A percentile compares a stretch with the other conserved stretches of the same genome.
Conservation (phyloP, 495 filamentous ascomycete genomes). For the Pseudotulostoma volvatum region DNA sequence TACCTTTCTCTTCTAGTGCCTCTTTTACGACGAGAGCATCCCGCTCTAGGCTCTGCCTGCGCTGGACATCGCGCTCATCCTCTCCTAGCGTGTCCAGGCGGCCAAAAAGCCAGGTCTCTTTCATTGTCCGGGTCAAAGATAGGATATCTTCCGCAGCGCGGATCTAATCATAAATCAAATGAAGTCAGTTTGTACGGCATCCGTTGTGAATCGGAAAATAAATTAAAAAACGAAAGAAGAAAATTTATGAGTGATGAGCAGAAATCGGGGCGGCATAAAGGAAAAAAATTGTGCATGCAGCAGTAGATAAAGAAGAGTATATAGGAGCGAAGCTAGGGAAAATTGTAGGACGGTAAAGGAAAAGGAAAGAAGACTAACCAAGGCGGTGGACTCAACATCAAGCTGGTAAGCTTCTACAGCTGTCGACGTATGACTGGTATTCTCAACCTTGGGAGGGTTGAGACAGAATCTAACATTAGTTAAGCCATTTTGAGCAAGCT, state of each 20-base stretch:
- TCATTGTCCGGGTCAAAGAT: constrained; percentile 43
- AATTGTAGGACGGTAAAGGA: background rate
- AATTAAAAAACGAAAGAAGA: too few species aligned
- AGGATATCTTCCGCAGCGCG: constrained; percentile 51
- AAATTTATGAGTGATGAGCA: too few species aligned
- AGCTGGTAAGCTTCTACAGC: constrained; percentile 46
- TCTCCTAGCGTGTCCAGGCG: constrained; percentile 47
- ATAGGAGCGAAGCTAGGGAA: too few species aligned
- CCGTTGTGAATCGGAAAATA: background rate
- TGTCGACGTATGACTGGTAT: constrained; percentile 24
- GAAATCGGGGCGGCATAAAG: too few species aligned
- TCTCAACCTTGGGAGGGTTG: constrained; percentile 18
- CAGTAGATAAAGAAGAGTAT: too few species aligned
- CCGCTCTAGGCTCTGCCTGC: constrained; percentile 32
- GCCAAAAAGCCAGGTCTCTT: constrained; percentile 63
- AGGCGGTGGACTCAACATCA: constrained; percentile 43
- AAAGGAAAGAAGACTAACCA: constrained; percentile 30
- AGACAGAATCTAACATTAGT: background rate
- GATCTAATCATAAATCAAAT: constrained; percentile 24
- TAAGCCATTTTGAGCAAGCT: too few species aligned
- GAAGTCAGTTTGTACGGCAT: background rate
- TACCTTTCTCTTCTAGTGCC: constrained; percentile 24
- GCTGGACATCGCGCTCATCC: constrained; percentile 24
- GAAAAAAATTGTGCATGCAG: too few species aligned
- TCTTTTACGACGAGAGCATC: constrained; percentile 31